Evolutionary conservation across 768 basidiomycete species (phyloP), one percentile per base, ranked within the genome.

Genomic region (Pluteus cervinus): DNA sequence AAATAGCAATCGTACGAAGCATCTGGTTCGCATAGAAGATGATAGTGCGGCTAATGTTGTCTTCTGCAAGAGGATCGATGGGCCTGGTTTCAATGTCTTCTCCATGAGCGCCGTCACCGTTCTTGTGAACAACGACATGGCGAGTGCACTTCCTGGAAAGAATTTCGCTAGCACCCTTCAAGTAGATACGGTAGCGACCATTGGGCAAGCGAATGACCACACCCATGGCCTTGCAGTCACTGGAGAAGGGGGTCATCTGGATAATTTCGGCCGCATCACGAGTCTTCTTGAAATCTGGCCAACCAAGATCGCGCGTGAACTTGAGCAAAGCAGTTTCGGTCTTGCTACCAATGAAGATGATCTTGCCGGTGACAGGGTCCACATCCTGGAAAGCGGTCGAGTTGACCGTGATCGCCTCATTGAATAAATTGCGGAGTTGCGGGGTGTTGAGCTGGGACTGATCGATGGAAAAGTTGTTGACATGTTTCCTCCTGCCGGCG

Each of bases 21-120:
- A 81, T 86, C 64, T 98, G 94, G 58, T 93, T 93, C 51, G 93
- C 93, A 57, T 99, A 98, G 62, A 96, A 94, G 47, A 94, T 93
- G 60, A 93, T 97, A 10, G 94, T 97, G 31, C 88, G 76, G 18
- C 72, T 75, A 55, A 97, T 89, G 54, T 97, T 97, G 52, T 85
- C 82, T 42, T 69, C 67, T 10, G 81, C 78, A 12, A 80, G 62
- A 7, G 74, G 65, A 48, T 79, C 79, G 40, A 96, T 89, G 1
- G 57, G 57, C 41, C 55, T 61, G 2, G 76, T 79, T 53, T 81
- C 71, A 29, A 93, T 58, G 1, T 52, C 56, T 4, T 31, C 36
- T 12, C 54, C 50, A 0, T 49, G 36, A n/a, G n/a, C n/a, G n/a
- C n/a, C n/a, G n/a, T n/a, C n/a, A 0, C 54, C 54, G 8, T 65